Base-by-base conservation (phyloP, 2,329 filamentous ascomycete genomes). In the Penicillium sp. region DNA sequence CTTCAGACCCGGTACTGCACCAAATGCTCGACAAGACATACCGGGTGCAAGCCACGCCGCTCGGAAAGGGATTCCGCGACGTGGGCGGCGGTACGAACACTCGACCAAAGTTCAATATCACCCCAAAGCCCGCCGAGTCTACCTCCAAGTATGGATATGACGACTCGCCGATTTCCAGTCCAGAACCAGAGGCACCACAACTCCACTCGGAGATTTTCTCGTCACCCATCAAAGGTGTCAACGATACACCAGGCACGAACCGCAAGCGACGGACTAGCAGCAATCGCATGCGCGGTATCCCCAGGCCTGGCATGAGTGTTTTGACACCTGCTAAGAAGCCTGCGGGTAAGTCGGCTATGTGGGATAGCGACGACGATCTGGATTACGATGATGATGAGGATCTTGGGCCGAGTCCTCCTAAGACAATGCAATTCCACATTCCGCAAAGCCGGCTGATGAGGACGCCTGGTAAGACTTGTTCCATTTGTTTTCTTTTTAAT, bases 1-100 rank as follows among this genome's bases (percentile, higher is more conserved):
- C 67, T 5, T 70, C 71, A 8, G 91, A 97, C 70, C 90, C 90
- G 3, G 81, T 97, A 9, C 83, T 99, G 41, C 93, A 97, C 73
- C 90, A 89, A 58, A 82, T 97, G n/a, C 85, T 96, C 6, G 93
- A 97, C 80, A 97, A 95, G 77, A 97, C 90, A 57, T 99, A 96
- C 78, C 90, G 93, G 33, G 83, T 99, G 25, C 91, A 95, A 75
- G 91, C 93, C 6, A 99, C 94, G 10, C 94, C 94, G 0, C 87
- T 94, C 65, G 88, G 86, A 10, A 78, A 77, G 41, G 77, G 79
- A 49, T 69, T 62, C 43, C 58, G 51, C 37, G 62, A 65, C 43
- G 45, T 56, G 5, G 59, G 53, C 57, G 57, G 61, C 23, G 54
- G 64, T 38, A 51, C 64, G 23, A 55, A 67, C 63, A 49, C 69